These are phyloP conservation scores for Candida mesenterica DNA, from an alignment of 1,139 yeast species.

Conservation along the genomic window DNA sequence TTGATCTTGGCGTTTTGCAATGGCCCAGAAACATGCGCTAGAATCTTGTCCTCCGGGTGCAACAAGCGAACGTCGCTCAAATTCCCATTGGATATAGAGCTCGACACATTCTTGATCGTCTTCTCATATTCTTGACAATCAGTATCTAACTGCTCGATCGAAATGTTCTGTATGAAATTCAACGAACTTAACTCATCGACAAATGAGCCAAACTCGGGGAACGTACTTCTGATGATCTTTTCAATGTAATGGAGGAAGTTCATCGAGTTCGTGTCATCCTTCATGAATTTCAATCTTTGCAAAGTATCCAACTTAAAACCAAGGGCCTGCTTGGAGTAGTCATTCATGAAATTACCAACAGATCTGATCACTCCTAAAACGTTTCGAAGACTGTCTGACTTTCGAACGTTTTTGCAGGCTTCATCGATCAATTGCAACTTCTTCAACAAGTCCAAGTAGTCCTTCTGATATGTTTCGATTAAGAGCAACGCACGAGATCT, in stretches of 20 bases:
- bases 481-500: constrained; percentile 77
- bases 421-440: constrained; percentile 66
- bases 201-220: constrained; percentile 75
- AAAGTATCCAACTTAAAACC: constrained; percentile 85
- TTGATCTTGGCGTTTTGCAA: constrained; percentile 65
- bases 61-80: constrained; percentile 63
- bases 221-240: constrained; percentile 68
- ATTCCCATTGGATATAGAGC: constrained; percentile 66
- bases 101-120: constrained; percentile 51
- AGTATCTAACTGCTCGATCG: constrained; percentile 70
- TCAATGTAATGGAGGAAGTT: constrained; percentile 88
- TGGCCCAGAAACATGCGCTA: constrained; percentile 46
- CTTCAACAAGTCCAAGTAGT: constrained; percentile 63
- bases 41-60: constrained; percentile 76
- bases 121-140: constrained; percentile 68
- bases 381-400: constrained; percentile 63
- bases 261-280: constrained; percentile 75
- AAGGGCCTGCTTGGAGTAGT: constrained; percentile 68
- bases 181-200: constrained; percentile 73
- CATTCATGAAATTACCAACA: constrained; percentile 94
- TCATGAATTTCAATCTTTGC: constrained; percentile 80
- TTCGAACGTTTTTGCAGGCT: constrained; percentile 60
- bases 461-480: constrained; percentile 67
- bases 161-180: constrained; percentile 60
- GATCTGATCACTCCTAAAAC: constrained; percentile 75